These are phyloP conservation scores for Fraxinus sp. DNA, from an alignment of 305 asterid genomes.

Conservation along the genomic window DNA sequence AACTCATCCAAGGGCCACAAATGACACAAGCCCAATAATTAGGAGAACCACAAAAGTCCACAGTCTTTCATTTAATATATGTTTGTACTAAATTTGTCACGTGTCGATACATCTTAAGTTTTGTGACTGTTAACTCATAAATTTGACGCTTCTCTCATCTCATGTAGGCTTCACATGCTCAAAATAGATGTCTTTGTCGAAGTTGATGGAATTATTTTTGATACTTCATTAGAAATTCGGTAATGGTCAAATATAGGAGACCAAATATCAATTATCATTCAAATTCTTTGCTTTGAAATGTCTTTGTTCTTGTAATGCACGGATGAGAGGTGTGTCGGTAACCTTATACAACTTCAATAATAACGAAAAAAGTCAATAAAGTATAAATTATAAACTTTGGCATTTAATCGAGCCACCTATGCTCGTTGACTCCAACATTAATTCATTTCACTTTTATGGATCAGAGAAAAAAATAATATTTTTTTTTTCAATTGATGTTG, in stretches of 20 bases:
- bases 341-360: not conserved
- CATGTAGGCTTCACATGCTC: not conserved
- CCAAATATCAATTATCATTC: not conserved
- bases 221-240: not conserved
- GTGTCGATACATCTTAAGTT: too few species aligned
- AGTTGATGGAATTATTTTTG: not conserved
- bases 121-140: not conserved
- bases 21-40: too few species aligned
- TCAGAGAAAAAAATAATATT: too few species aligned
- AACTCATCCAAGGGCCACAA: too few species aligned
- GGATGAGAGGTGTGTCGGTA: not conserved
- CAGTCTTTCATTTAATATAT: too few species aligned
- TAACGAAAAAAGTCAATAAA: not conserved
- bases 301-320: not conserved
- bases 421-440: not conserved
- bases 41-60: too few species aligned
- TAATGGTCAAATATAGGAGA: not conserved
- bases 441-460: not conserved
- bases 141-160: not conserved
- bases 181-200: not conserved
- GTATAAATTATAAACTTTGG: not conserved
- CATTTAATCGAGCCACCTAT: not conserved
- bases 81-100: not conserved
- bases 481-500: too few species aligned
- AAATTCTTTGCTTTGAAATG: not conserved